Evolutionary conservation across 176 grass and related monocot genomes (phyloP).

Genomic region (Lolium perenne): DNA sequence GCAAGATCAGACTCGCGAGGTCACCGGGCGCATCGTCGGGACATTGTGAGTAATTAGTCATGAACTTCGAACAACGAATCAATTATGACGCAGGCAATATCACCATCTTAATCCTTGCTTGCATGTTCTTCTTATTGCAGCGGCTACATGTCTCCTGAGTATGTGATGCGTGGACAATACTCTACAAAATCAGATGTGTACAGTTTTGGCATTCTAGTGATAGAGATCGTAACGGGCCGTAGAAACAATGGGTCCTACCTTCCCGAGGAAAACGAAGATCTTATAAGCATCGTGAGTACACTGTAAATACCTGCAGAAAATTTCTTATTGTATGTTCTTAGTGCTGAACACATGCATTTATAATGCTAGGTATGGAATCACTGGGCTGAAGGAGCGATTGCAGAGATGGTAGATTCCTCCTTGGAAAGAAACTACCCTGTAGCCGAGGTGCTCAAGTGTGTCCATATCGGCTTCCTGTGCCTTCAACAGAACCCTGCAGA

Average conservation of each 20-base stretch:
- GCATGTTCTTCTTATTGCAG: background rate
- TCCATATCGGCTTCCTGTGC: conserved; percentile 49
- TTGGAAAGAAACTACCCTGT: conserved; percentile 34
- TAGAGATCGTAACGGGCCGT: conserved; percentile 60
- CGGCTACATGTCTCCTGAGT: conserved; percentile 36
- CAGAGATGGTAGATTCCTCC: conserved; percentile 41
- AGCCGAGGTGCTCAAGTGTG: conserved; percentile 30
- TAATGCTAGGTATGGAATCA: conserved; percentile 58
- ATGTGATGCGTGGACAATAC: conserved; percentile 57
- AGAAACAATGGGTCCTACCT: conserved; percentile 28
- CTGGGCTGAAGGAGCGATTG: conserved; percentile 46
- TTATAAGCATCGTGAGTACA: conserved; percentile 55
- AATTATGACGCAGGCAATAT: no score
- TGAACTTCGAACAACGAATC: no score
- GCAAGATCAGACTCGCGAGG: background rate
- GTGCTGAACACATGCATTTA: background rate
- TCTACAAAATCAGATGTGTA: conserved; percentile 30
- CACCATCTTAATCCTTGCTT: background rate
- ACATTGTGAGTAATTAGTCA: conserved; percentile 41
- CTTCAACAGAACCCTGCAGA: conserved; percentile 56
- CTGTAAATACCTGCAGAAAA: no score
- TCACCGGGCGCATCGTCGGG: conserved; percentile 34
- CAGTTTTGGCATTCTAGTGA: conserved; percentile 60
- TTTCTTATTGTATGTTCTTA: no score
- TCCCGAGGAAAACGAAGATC: conserved; percentile 41